Evolutionary conservation across 805 yeast species (phyloP), one percentile per base, ranked within the genome.

Genomic region (Spathaspora arborariae): DNA sequence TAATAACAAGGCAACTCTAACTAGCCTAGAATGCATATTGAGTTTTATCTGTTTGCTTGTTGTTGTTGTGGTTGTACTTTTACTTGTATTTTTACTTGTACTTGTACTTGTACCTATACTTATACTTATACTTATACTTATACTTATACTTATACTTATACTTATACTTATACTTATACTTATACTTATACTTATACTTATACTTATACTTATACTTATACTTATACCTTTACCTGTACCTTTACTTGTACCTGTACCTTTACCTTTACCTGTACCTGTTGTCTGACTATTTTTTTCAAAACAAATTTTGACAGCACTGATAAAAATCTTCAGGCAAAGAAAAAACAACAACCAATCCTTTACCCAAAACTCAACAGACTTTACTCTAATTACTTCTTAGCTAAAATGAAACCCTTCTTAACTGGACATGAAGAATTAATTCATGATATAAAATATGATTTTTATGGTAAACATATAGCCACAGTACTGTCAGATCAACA

Each of bases 401-500:
- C 10, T 9, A 9, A 19, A 19, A 62, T 72, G 75, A 82, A 81
- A 57, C 89, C 96, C 3, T 85, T 92, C 56, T 75, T 84, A 13
- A 86, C 97, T 0, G 95, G 95, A 30, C 98, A 94, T 63, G 96
- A 89, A 57, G 99, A 94, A 63, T 75, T 92, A 46, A 82, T 92
- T 39, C 95, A 91, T 55, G 97, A 91, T 58, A 81, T 91, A 20
- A 83, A 88, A 18, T 94, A 91, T 65, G 96, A 94, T 65, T 92
- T 85, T 66, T 92, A 92, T 60, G 98, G 99, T 1, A 81, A 83
- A 45, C 88, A 90, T 51, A 73, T 94, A 47, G 99, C 98, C 2
- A 92, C 97, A 0, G 91, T 96, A 49, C 88, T 97, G 3, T 88
- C 96, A 0, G 99, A 94, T 66, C 97, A 91, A 58, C 96, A 88